Conservation (phyloP, 345 rosid genomes). For the Eucalyptus caleyi region DNA sequence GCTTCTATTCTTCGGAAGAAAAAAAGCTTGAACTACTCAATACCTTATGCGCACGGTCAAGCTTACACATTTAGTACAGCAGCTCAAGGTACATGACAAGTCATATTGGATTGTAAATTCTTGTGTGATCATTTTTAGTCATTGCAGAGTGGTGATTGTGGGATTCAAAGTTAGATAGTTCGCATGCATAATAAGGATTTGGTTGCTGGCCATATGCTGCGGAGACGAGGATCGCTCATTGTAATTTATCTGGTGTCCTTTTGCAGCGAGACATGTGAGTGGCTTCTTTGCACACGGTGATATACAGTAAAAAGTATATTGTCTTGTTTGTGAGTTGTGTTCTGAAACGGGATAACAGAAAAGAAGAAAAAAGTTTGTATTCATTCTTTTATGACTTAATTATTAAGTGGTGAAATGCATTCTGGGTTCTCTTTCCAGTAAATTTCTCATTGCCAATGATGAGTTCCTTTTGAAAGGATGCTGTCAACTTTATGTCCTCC, state of each 20-base stretch:
- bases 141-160: background rate
- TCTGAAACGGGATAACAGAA: background rate
- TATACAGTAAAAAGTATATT: background rate
- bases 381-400: background rate
- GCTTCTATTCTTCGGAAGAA: slow-evolving; percentile 82
- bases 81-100: background rate
- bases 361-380: background rate
- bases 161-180: background rate
- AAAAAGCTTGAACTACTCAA: slow-evolving; percentile 4
- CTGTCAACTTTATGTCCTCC: background rate
- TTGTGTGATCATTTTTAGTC: background rate
- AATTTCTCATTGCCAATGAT: background rate
- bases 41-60: background rate
- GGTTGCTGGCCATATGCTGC: background rate
- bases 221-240: background rate
- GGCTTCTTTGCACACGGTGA: background rate
- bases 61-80: background rate
- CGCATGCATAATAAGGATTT: background rate
- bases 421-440: background rate
- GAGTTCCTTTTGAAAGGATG: background rate
- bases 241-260: background rate
- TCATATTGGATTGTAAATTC: background rate
- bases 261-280: background rate
- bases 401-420: background rate
- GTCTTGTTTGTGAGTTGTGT: background rate